A percentile compares a stretch with the other conserved stretches of the same genome.
phyloP scores from a whole-genome alignment of 306 rosid genomes.

The Begonia peltatifolia region DNA sequence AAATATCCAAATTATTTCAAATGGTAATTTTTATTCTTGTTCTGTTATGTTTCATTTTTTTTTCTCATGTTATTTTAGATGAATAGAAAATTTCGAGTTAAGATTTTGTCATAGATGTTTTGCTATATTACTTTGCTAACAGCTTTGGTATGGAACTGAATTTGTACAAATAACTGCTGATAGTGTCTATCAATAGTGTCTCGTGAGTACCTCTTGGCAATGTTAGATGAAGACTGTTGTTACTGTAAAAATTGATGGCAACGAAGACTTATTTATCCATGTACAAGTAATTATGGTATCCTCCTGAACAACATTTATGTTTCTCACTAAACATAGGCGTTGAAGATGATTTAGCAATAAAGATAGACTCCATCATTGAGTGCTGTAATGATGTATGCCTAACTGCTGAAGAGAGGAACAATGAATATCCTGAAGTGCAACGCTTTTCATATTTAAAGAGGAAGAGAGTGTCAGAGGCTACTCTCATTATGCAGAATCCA shows the following conservation, averaged over 20 bases:
- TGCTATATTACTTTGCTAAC: no score
- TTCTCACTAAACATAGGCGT: constrained; percentile 18
- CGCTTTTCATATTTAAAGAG: constrained; percentile 22
- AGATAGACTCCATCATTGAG: constrained; percentile 55
- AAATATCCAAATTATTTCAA: constrained; percentile 36
- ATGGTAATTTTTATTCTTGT: constrained; percentile 27
- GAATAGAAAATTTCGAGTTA: no score
- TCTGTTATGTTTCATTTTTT: neutral
- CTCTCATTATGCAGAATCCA: constrained; percentile 23
- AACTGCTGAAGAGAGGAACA: constrained; percentile 20
- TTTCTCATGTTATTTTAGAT: constrained; percentile 1
- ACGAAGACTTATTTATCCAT: no score
- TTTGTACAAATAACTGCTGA: neutral
- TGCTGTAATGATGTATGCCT: constrained; percentile 35
- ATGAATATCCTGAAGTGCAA: constrained; percentile 20
- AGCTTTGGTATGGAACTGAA: no score
- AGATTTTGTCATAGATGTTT: no score
- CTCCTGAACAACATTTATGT: neutral
- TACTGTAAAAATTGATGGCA: no score
- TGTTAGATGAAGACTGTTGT: no score
- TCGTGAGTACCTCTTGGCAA: no score
- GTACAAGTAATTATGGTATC: no score
- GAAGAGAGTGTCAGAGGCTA: constrained; percentile 42
- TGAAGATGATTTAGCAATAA: constrained; percentile 38
- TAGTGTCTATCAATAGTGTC: no score